Conservation (phyloP, 805 yeast genomes). For the Sungouiozyma ichnusensis region DNA sequence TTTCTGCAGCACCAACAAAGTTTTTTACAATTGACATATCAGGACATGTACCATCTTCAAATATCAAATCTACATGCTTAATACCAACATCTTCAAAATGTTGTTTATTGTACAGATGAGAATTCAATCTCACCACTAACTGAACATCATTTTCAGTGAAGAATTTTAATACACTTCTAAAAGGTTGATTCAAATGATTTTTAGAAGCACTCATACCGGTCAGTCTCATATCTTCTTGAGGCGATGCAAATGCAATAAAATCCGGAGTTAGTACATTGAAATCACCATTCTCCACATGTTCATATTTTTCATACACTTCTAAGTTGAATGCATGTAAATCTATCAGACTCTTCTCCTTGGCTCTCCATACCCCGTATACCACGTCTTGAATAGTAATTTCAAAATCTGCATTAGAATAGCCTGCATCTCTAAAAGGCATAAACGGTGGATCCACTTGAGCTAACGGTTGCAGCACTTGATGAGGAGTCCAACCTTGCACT, state of each 20-base stretch:
- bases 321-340: conserved; percentile 80
- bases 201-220: conserved; percentile 10
- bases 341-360: conserved; percentile 82
- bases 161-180: conserved; percentile 68
- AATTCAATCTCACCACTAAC: conserved; percentile 83
- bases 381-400: conserved; percentile 89
- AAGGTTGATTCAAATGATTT: conserved; percentile 52
- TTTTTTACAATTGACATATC: conserved; percentile 85
- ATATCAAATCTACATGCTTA: conserved; percentile 88
- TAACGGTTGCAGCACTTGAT: conserved; percentile 89
- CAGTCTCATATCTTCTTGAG: conserved; percentile 52
- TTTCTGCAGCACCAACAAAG: conserved; percentile 91
- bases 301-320: conserved; percentile 90
- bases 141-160: conserved; percentile 67
- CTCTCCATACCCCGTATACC: conserved; percentile 95
- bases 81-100: conserved; percentile 80
- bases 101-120: conserved; percentile 75
- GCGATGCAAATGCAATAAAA: conserved; percentile 96
- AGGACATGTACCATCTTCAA: conserved; percentile 98
- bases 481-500: conserved; percentile 97
- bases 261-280: conserved; percentile 86
- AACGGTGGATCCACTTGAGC: conserved; percentile 88
- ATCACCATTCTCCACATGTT: conserved; percentile 95
- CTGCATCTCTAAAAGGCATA: conserved; percentile 94
- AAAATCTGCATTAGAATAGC: conserved; percentile 91